These are phyloP conservation scores for Circinella umbellata DNA, from an alignment of 371 early-diverging fungal species.

Conservation along the genomic window DNA sequence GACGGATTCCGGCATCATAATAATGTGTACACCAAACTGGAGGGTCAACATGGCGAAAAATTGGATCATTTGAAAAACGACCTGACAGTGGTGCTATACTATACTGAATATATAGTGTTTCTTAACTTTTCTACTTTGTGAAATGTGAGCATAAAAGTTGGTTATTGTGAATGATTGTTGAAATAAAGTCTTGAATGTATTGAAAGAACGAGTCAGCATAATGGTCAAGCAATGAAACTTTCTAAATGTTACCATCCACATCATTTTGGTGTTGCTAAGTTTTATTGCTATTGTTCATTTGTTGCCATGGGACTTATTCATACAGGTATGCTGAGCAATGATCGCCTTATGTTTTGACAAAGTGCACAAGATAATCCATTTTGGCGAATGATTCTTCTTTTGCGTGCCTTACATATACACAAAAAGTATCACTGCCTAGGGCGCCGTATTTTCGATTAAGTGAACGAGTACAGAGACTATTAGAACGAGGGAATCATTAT, in stretches of 20 bases:
- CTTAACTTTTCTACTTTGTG: not conserved
- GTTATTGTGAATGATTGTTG: not conserved
- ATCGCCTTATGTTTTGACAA: not conserved
- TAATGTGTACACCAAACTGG: not conserved
- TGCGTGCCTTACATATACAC: not conserved
- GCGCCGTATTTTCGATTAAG: too few species aligned
- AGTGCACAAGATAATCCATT: not conserved
- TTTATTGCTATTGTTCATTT: not conserved
- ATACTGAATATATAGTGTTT: not conserved
- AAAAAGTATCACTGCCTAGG: not conserved
- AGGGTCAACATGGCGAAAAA: not conserved
- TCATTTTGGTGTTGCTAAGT: not conserved
- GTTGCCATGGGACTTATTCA: not conserved
- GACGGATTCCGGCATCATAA: not conserved
- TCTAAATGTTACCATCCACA: not conserved
- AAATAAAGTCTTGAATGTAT: not conserved
- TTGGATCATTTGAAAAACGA: slow-evolving; percentile 1
- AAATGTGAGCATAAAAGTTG: not conserved
- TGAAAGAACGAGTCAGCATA: slow-evolving; percentile 2
- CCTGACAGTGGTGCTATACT: not conserved
- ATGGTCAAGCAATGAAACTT: not conserved
- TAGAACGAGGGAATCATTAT: too few species aligned
- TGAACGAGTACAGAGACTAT: too few species aligned
- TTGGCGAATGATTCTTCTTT: not conserved
- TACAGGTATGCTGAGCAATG: not conserved